Conservation (phyloP, 1,284 basidiomycete species). For the Lentinus polychrous region DNA sequence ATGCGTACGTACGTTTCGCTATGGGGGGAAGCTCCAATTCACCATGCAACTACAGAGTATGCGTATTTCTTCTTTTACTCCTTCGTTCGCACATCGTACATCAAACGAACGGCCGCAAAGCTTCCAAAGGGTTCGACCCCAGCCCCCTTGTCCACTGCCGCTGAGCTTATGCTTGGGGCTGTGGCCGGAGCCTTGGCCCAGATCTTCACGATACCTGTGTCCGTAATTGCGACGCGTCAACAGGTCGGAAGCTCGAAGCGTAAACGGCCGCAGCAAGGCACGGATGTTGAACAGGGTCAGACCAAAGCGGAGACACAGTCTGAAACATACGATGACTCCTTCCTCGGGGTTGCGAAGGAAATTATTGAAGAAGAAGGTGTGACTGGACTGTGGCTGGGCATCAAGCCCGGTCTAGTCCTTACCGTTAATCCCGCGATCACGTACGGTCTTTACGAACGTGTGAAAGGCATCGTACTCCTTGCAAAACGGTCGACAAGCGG, state of each 20-base stretch:
- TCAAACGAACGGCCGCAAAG: conserved; percentile 55
- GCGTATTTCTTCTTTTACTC: conserved; percentile 99
- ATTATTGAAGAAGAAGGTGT: conserved; percentile 92
- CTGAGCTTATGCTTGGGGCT: conserved; percentile 87
- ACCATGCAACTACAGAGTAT: conserved; percentile 60
- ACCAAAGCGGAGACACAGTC: conserved; percentile 12
- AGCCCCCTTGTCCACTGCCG: conserved; percentile 65
- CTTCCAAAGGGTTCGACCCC: conserved; percentile 51
- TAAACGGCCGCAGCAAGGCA: not conserved
- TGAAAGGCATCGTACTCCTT: conserved; percentile 67
- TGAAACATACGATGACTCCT: conserved; percentile 51
- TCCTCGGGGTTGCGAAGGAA: conserved; percentile 76
- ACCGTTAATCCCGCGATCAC: conserved; percentile 98
- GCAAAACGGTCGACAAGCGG: conserved; percentile 39
- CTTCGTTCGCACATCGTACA: conserved; percentile 79
- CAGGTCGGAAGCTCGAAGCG: conserved; percentile 57
- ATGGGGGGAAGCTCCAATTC: not conserved
- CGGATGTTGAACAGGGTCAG: not conserved
- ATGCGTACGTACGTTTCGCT: conserved; percentile 58
- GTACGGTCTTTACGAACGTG: conserved; percentile 91
- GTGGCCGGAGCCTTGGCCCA: conserved; percentile 92
- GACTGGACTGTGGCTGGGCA: conserved; percentile 89
- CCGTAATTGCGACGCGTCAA: conserved; percentile 96
- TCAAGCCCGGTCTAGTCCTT: conserved; percentile 89
- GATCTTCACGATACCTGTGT: conserved; percentile 97